These are phyloP conservation scores for Colletotrichum falcatum DNA, from an alignment of 2,329 filamentous ascomycete species.

Conservation along the genomic window DNA sequence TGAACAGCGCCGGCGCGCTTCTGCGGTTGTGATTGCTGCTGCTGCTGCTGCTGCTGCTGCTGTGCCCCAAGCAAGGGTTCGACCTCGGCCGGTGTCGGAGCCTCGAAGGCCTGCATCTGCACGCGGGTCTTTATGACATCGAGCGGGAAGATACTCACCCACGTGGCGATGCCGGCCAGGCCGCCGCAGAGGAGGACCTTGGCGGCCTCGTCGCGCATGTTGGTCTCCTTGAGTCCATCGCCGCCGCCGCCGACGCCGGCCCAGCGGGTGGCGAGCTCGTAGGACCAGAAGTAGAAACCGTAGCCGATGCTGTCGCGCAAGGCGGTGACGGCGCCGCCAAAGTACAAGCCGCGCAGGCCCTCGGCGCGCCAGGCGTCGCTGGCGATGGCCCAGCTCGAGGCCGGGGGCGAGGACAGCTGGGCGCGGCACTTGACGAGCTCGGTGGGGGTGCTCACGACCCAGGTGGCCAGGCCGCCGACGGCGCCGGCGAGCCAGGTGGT, in stretches of 20 bases:
- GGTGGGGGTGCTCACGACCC: conserved; percentile 87
- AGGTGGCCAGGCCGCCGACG: conserved; percentile 84
- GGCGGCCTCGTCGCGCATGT: conserved; percentile 60
- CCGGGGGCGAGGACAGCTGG: conserved; percentile 67
- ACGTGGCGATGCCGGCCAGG: conserved; percentile 86
- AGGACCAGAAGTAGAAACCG: conserved; percentile 97
- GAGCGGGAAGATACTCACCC: conserved; percentile 90
- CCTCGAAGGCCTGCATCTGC: conserved; percentile 73
- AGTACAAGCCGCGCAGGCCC: conserved; percentile 80
- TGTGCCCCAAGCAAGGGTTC: conserved; percentile 49
- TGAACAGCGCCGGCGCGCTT: conserved; percentile 66
- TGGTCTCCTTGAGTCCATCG: conserved; percentile 42
- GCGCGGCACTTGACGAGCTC: conserved; percentile 92
- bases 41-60: conserved; percentile 44
- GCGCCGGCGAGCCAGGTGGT: conserved; percentile 85
- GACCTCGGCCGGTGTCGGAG: conserved; percentile 42
- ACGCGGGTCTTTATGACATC: conserved; percentile 93
- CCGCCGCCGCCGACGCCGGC: conserved; percentile 54
- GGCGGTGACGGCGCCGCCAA: conserved; percentile 84
- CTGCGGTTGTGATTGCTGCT: conserved; percentile 45
- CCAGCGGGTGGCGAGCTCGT: conserved; percentile 78
- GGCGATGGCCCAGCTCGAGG: conserved; percentile 74
- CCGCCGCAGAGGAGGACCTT: conserved; percentile 86
- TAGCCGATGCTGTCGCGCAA: conserved; percentile 91
- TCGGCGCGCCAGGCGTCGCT: conserved; percentile 67